Evolutionary conservation across 192 early-diverging fungal genomes (phyloP).

Genomic region (Coemansia sp.): DNA sequence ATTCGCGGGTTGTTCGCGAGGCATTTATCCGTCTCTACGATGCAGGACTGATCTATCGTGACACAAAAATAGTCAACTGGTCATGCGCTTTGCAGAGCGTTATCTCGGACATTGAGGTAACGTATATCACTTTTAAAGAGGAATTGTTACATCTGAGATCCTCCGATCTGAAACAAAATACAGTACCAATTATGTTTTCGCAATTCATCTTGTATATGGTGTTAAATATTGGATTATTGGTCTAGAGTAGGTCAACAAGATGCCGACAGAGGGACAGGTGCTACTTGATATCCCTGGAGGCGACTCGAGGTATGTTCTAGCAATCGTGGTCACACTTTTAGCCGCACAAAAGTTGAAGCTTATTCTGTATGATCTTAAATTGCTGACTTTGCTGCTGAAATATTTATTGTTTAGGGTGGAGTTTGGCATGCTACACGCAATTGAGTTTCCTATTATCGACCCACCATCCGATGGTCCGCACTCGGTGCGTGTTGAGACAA

Average conservation of each 20-base stretch:
- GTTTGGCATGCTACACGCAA: conserved; percentile 88
- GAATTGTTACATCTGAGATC: background rate
- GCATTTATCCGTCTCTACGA: conserved; percentile 88
- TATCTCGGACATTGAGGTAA: conserved; percentile 91
- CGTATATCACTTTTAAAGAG: background rate
- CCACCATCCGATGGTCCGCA: conserved; percentile 53
- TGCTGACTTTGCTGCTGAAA: background rate
- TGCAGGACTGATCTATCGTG: conserved; percentile 88
- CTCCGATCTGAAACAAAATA: background rate
- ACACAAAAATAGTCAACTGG: conserved; percentile 94
- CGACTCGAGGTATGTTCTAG: conserved; percentile 57
- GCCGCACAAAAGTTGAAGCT: background rate
- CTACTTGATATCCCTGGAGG: conserved; percentile 76
- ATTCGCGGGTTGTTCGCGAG: conserved; percentile 75
- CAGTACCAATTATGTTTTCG: background rate
- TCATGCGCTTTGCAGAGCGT: conserved; percentile 91
- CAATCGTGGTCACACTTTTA: background rate
- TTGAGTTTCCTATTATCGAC: conserved; percentile 84
- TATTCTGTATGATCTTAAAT: background rate
- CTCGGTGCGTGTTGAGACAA: conserved; percentile 89
- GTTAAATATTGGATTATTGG: background rate
- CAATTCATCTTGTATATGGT: background rate
- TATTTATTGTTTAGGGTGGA: conserved; percentile 69
- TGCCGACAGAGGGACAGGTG: conserved; percentile 70
- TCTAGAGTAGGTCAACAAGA: conserved; percentile 68